Conservation (phyloP, 768 basidiomycete genomes). For the Boletus speciosus region DNA sequence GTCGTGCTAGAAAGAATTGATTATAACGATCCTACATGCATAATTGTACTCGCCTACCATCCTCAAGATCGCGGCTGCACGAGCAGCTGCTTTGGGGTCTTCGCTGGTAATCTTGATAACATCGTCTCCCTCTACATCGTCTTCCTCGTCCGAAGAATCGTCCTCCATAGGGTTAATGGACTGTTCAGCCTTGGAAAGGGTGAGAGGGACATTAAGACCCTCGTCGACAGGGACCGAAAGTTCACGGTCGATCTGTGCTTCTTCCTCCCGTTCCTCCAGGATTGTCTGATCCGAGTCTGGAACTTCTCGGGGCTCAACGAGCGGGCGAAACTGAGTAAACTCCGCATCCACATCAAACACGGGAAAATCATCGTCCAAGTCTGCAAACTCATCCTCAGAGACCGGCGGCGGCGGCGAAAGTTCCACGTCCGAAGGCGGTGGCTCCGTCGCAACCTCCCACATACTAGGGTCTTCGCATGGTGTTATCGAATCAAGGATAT, state of each 20-base stretch:
- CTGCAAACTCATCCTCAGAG: slow-evolving; percentile 21
- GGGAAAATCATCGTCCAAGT: slow-evolving; percentile 14
- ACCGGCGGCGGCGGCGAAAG: neutral
- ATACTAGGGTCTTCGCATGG: slow-evolving; percentile 4
- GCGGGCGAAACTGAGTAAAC: slow-evolving; percentile 10
- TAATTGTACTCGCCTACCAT: slow-evolving; percentile 48
- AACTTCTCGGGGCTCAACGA: neutral
- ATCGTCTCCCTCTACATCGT: slow-evolving; percentile 37
- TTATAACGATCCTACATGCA: neutral
- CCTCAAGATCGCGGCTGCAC: slow-evolving; percentile 91
- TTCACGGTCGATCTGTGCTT: slow-evolving; percentile 35
- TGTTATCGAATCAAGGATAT: neutral
- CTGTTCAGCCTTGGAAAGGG: neutral
- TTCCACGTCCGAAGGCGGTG: slow-evolving; percentile 15
- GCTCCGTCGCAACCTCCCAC: slow-evolving; percentile 25
- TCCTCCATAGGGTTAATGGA: slow-evolving; percentile 6
- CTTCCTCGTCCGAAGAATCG: slow-evolving; percentile 27
- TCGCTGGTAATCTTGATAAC: slow-evolving; percentile 82
- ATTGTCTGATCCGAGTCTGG: slow-evolving; percentile 15
- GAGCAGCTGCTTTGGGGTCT: slow-evolving; percentile 82
- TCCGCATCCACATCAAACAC: slow-evolving; percentile 17
- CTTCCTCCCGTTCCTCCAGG: slow-evolving; percentile 28
- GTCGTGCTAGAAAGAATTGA: slow-evolving; percentile 56
- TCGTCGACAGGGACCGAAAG: slow-evolving; percentile 32
- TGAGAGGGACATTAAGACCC: neutral